These are phyloP conservation scores for Microcyclospora pomicola DNA, from an alignment of 2,329 filamentous ascomycete species.

Conservation along the genomic window DNA sequence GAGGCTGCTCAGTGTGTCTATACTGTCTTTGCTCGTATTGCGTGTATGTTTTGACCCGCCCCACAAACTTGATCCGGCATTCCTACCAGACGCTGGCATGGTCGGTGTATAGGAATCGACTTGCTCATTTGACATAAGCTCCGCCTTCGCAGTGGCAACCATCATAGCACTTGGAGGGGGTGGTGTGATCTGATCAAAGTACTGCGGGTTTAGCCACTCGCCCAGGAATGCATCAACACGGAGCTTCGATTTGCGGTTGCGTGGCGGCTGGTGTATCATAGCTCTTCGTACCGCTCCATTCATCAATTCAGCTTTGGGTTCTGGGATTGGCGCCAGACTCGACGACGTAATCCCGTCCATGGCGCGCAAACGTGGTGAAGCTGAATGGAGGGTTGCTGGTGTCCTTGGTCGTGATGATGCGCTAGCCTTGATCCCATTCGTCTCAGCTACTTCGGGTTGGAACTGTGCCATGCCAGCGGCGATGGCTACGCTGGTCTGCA, in stretches of 20 bases:
- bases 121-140: conserved; percentile 61
- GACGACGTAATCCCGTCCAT: conserved; percentile 15
- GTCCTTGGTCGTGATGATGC: conserved; percentile 16
- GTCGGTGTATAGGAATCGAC: conserved; percentile 33
- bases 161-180: conserved; percentile 78
- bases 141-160: conserved; percentile 77
- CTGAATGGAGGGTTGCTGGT: conserved; percentile 18
- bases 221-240: conserved; percentile 86
- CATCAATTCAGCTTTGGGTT: conserved; percentile 20
- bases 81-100: conserved; percentile 18
- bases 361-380: conserved; percentile 19
- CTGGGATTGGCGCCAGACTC: conserved; percentile 20
- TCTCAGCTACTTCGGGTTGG: conserved; percentile 26
- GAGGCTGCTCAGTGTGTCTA: conserved; percentile 18
- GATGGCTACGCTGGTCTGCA: conserved; percentile 83
- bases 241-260: conserved; percentile 43
- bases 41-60: conserved; percentile 22
- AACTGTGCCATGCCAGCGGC: conserved; percentile 68
- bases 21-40: conserved; percentile 10
- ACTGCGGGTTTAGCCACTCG: conserved; percentile 88
- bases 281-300: conserved; percentile 17
- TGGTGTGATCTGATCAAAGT: conserved; percentile 83
- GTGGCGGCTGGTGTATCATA: conserved; percentile 19
- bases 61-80: conserved; percentile 30
- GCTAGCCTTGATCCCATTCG: conserved; percentile 11